phyloP scores from a whole-genome alignment of 169 alveolate genomes.

The Cryptosporidium andersoni region DNA sequence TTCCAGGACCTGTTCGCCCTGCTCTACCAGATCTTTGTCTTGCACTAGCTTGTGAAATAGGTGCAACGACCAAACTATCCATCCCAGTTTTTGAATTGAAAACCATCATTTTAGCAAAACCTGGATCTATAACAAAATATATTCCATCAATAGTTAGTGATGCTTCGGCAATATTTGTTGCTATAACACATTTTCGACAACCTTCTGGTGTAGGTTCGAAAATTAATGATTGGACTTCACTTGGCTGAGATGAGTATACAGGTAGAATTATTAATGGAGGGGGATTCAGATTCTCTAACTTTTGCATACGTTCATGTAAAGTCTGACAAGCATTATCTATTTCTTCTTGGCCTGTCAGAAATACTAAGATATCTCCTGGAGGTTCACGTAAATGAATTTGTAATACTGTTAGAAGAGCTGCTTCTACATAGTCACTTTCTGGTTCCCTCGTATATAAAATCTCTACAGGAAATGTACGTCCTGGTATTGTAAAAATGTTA shows the following conservation, averaged over 20 bases:
- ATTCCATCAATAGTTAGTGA: conserved; percentile 99
- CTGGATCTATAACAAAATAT: conserved; percentile 99
- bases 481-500: conserved; percentile 98
- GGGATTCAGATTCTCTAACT: conserved; percentile 92
- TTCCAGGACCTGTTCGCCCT: conserved; percentile 99
- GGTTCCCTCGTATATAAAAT: conserved; percentile 96
- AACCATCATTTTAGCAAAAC: conserved; percentile 96
- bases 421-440: conserved; percentile 98
- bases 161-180: conserved; percentile 99
- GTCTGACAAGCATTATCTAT: conserved; percentile 98
- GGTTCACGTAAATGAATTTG: conserved; percentile 96
- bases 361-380: conserved; percentile 97
- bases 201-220: conserved; percentile 99
- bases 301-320: conserved; percentile 93
- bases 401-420: conserved; percentile 95
- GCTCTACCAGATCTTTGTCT: conserved; percentile 99
- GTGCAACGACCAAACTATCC: conserved; percentile 97
- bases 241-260: conserved; percentile 96
- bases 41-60: conserved; percentile 98
- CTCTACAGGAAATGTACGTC: conserved; percentile 98
- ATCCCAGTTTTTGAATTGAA: conserved; percentile 97
- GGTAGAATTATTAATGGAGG: conserved; percentile 96
- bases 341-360: conserved; percentile 99
- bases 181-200: conserved; percentile 97
- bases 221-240: conserved; percentile 95